A percentile compares a stretch with the other conserved stretches of the same genome.
Conservation (phyloP, 1,284 basidiomycete genomes). For the Apiotrichum sp. region DNA sequence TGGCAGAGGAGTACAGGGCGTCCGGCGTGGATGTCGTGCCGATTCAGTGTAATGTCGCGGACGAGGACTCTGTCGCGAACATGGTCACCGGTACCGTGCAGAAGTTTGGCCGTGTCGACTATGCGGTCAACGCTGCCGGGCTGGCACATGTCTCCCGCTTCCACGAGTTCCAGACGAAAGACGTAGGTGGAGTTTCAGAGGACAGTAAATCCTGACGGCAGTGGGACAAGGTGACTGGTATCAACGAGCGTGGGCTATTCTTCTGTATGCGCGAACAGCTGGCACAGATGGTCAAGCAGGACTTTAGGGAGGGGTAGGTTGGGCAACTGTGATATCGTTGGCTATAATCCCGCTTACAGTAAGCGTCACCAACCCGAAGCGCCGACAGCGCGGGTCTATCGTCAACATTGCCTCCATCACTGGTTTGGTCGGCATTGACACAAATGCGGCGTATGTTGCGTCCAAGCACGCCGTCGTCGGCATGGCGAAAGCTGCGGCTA, state of each 20-base stretch:
- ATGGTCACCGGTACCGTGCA: slow-evolving; percentile 1
- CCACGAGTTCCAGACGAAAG: slow-evolving; percentile 16
- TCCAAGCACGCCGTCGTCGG: slow-evolving; percentile 22
- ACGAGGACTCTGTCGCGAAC: slow-evolving; percentile 2
- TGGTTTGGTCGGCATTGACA: slow-evolving; percentile 1
- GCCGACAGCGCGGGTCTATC: slow-evolving; percentile 21
- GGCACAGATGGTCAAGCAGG: slow-evolving; percentile 19
- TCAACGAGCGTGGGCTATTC: slow-evolving; percentile 25
- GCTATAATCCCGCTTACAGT: too few relatives aligned
- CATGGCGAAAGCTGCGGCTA: slow-evolving; percentile 14
- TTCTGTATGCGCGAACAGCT: slow-evolving; percentile 17
- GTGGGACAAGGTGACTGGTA: slow-evolving; percentile 26
- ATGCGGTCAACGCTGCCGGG: slow-evolving; percentile 32
- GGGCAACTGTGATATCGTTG: too few relatives aligned
- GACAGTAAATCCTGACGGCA: not conserved
- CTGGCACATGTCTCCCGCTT: slow-evolving; percentile 18
- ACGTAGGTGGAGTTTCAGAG: slow-evolving; percentile 1
- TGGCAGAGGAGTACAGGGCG: not conserved
- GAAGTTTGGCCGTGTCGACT: slow-evolving; percentile 29
- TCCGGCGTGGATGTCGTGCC: slow-evolving; percentile 1
- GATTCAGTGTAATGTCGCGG: slow-evolving; percentile 9
- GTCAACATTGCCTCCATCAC: slow-evolving; percentile 17
- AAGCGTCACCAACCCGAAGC: not conserved
- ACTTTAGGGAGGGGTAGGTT: not conserved
- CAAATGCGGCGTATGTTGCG: slow-evolving; percentile 11